These are phyloP conservation scores for Cutaneotrichosporon arboriforme DNA, from an alignment of 1,284 basidiomycete species.

Conservation along the genomic window DNA sequence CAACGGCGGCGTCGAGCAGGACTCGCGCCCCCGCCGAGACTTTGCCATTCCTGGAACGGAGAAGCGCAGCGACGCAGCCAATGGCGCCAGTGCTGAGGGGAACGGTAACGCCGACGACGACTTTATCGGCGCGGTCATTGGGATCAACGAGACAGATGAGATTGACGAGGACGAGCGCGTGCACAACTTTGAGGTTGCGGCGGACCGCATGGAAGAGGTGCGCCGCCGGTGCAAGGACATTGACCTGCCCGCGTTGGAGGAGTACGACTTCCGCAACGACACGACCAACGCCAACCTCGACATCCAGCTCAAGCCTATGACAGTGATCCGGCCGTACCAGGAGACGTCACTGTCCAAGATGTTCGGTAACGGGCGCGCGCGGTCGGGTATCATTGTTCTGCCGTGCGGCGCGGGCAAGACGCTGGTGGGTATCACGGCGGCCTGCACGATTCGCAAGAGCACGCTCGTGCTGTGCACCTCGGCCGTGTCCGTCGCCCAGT, in stretches of 20 bases:
- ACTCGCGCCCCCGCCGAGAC: conserved; percentile 65
- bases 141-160: conserved; percentile 79
- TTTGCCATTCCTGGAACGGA: conserved; percentile 74
- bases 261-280: conserved; percentile 97
- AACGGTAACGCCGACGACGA: conserved; percentile 32
- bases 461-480: conserved; percentile 97
- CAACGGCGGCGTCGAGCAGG: conserved; percentile 67
- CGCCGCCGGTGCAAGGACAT: conserved; percentile 90
- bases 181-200: conserved; percentile 89
- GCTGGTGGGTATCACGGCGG: conserved; percentile 96
- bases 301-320: conserved; percentile 93
- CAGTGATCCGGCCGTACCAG: conserved; percentile 92
- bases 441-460: conserved; percentile 98
- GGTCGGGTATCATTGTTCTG: conserved; percentile 96
- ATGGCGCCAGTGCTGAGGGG: background rate
- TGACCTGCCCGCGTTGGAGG: conserved; percentile 92
- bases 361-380: conserved; percentile 96
- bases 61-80: conserved; percentile 27
- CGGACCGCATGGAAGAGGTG: conserved; percentile 85
- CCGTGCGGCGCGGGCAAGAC: conserved; percentile 99
- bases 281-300: conserved; percentile 89
- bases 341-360: conserved; percentile 96
- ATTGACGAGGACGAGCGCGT: conserved; percentile 94
- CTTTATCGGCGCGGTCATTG: conserved; percentile 72
- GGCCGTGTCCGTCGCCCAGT: conserved; percentile 94